Conservation (phyloP, 192 early-diverging fungal species). For the Coemansia sp. region DNA sequence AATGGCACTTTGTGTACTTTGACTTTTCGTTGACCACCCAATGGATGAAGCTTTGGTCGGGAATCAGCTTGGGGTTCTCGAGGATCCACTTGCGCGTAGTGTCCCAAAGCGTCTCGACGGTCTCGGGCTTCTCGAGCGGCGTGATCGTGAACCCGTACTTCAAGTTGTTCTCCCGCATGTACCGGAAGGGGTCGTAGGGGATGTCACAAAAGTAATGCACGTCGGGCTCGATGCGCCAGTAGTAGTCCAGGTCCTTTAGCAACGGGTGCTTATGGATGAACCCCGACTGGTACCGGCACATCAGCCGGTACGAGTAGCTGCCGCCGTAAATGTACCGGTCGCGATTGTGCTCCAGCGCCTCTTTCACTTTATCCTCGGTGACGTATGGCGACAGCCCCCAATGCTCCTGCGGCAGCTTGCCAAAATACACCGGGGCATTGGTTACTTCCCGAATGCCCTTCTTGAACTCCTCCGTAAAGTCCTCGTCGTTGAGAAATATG, state of each 20-base stretch:
- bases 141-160: slow-evolving; percentile 55
- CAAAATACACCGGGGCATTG: slow-evolving; percentile 61
- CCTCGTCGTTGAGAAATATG: slow-evolving; percentile 68
- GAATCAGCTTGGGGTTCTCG: slow-evolving; percentile 53
- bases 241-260: slow-evolving; percentile 40
- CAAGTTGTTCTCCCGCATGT: slow-evolving; percentile 45
- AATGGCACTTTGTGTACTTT: slow-evolving; percentile 40
- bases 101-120: slow-evolving; percentile 54
- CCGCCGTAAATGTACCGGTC: slow-evolving; percentile 60
- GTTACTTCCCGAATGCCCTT: slow-evolving; percentile 51
- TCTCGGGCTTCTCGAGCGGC: slow-evolving; percentile 52
- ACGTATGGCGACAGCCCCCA: slow-evolving; percentile 69
- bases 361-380: slow-evolving; percentile 54
- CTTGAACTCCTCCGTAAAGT: slow-evolving; percentile 63
- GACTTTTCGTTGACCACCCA: slow-evolving; percentile 52
- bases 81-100: slow-evolving; percentile 52
- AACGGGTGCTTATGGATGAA: slow-evolving; percentile 59
- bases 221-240: slow-evolving; percentile 55
- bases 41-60: slow-evolving; percentile 54
- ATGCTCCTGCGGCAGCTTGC: slow-evolving; percentile 44
- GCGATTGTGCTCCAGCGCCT: slow-evolving; percentile 52
- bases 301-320: slow-evolving; percentile 60
- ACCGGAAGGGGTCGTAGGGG: slow-evolving; percentile 55
- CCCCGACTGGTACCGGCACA: slow-evolving; percentile 49
- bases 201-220: slow-evolving; percentile 50